Evolutionary conservation across 1,139 yeast genomes (phyloP), one percentile per base, ranked within the genome.

Genomic region (Kazachstania sp.): DNA sequence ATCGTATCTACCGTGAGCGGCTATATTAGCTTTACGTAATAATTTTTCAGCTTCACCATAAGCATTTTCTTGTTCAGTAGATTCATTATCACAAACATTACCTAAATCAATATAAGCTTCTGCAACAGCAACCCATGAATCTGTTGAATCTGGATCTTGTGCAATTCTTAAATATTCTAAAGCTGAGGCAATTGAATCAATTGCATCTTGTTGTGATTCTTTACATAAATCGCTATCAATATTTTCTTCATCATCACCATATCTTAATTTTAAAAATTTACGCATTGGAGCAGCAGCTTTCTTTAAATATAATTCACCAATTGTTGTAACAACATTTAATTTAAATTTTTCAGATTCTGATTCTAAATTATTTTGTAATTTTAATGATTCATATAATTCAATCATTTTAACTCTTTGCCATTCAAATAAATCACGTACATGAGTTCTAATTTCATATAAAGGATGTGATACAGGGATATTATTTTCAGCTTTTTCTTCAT

Each of bases 41-140:
- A 75, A 71, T 51, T 69, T 67, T 59, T 83, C 90, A 0, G 97
- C 97, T 48, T 76, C 74, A 26, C 68, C 62, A 62, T 88, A 88
- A 47, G 74, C 67, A 13, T 70, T 58, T 51, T 81, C 84, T 65
- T 86, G 95, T 42, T 81, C 81, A 35, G 69, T 67, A 46, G 84
- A 74, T 36, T 83, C 88, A 39, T 77, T 68, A 11, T 80, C 84
- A 54, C 75, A 71, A 49, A 87, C 63, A 59, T 88, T 88, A 9
- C 90, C 97, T 55, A 86, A 69, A 13, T 83, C 77, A 35, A 90
- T 85, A 61, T 79, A 73, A 1, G 95, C 90, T 64, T 92, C 97
- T 2, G 96, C 96, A 40, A 84, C 70, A 54, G 77, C 77, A 6
- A 81, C 95, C 84, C 92, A 83, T 8, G 83, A 72, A 50, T 82